Percentiles rank a stretch among this genome's conserved stretches.
Evolutionary conservation across 345 rosid species (phyloP).

Genomic region (Hibiscus trionum): DNA sequence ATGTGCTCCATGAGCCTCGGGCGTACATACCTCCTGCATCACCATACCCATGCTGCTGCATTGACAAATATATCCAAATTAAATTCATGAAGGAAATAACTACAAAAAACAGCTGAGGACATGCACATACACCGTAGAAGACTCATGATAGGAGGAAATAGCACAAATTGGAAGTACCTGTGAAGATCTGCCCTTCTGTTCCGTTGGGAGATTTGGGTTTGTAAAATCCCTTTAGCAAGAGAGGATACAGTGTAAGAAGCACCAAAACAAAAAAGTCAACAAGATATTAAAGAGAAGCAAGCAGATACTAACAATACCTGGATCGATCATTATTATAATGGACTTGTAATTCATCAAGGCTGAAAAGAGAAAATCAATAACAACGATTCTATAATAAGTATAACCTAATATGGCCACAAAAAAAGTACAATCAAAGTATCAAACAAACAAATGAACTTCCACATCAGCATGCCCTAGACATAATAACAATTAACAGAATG

Average conservation of each 20-base stretch:
- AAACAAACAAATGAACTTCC: conserved; percentile 9
- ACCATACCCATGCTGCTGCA: conserved; percentile 69
- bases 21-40: conserved; percentile 57
- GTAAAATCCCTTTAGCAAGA: conserved; percentile 63
- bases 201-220: conserved; percentile 86
- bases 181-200: conserved; percentile 80
- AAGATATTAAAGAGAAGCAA: conserved; percentile 8
- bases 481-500: conserved; percentile 9
- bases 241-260: conserved; percentile 4
- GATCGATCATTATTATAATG: conserved; percentile 94
- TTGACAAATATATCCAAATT: conserved; percentile 14
- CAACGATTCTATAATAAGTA: background rate
- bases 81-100: conserved; percentile 10
- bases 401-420: conserved; percentile 13
- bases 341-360: conserved; percentile 97
- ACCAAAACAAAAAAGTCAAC: background rate
- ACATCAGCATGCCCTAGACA: background rate
- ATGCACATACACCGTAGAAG: conserved; percentile 1
- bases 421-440: background rate
- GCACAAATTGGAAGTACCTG: conserved; percentile 45
- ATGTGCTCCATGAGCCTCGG: conserved; percentile 26
- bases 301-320: conserved; percentile 37
- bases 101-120: conserved; percentile 7
- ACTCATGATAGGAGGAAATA: background rate
- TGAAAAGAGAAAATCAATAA: conserved; percentile 21